Percentiles rank a stretch among this genome's conserved stretches.
These are phyloP conservation scores for Suillus clintonianus DNA, from an alignment of 768 basidiomycete genomes.

Conservation along the genomic window DNA sequence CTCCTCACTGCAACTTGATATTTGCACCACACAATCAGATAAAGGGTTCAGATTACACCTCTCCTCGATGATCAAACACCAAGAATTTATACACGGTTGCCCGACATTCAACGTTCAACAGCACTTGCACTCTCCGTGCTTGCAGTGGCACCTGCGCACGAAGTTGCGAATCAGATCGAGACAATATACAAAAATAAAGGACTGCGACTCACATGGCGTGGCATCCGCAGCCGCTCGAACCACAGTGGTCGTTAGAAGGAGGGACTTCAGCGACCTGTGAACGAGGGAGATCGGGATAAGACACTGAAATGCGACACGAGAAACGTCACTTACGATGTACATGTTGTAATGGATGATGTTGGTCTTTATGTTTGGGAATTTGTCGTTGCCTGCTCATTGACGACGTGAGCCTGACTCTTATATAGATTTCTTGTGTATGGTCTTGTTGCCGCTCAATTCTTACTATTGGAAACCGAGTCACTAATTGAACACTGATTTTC, in stretches of 20 bases:
- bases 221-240: background rate
- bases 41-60: too few species aligned
- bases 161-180: background rate
- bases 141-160: background rate
- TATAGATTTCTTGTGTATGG: background rate
- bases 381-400: too few species aligned
- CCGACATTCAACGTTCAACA: too few species aligned
- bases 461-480: too few species aligned
- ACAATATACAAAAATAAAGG: background rate
- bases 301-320: background rate
- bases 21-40: too few species aligned
- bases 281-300: background rate
- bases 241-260: background rate
- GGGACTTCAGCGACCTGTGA: background rate
- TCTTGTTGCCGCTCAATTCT: background rate
- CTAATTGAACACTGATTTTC: too few species aligned
- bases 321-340: background rate
- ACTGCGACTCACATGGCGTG: background rate
- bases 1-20: too few species aligned
- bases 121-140: background rate
- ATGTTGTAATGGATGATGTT: background rate
- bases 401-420: background rate
- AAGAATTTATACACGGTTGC: too few species aligned
- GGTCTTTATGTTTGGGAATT: background rate
- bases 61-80: too few species aligned